These are phyloP conservation scores for Chaetomium globosum DNA, from an alignment of 2,329 filamentous ascomycete genomes.

Conservation along the genomic window DNA sequence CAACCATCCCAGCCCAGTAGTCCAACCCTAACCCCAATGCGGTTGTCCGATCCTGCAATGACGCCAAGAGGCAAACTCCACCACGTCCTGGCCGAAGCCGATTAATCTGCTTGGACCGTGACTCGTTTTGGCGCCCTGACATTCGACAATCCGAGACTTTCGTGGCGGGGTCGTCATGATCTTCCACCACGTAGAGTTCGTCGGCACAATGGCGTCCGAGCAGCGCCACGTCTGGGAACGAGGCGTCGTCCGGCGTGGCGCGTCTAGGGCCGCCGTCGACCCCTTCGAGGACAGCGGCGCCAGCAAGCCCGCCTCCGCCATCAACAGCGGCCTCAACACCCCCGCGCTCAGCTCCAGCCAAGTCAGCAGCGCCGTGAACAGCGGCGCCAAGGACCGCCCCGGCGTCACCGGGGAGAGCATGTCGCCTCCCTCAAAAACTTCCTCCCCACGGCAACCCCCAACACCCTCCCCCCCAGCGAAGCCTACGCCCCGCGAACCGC, in stretches of 20 bases:
- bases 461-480: conserved; percentile 54
- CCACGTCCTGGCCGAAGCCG: conserved; percentile 58
- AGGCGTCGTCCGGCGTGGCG: conserved; percentile 80
- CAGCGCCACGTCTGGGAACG: conserved; percentile 94
- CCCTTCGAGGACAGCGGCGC: conserved; percentile 76
- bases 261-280: conserved; percentile 71
- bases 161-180: conserved; percentile 99
- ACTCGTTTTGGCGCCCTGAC: conserved; percentile 94
- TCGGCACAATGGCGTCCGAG: conserved; percentile 91
- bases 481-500: conserved; percentile 64
- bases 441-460: conserved; percentile 48
- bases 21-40: conserved; percentile 20
- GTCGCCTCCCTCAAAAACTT: conserved; percentile 64
- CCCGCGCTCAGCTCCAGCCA: conserved; percentile 61
- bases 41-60: not conserved
- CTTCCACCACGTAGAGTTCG: conserved; percentile 98
- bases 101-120: conserved; percentile 99
- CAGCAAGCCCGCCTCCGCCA: conserved; percentile 64
- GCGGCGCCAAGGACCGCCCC: conserved; percentile 76
- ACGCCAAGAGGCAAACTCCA: conserved; percentile 17
- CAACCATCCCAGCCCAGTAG: not conserved
- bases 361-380: conserved; percentile 69
- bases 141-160: conserved; percentile 97
- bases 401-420: conserved; percentile 52
- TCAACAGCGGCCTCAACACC: conserved; percentile 61